These are phyloP conservation scores for Stevia rebaudiana DNA, from an alignment of 140 eudicot species.

Conservation along the genomic window DNA sequence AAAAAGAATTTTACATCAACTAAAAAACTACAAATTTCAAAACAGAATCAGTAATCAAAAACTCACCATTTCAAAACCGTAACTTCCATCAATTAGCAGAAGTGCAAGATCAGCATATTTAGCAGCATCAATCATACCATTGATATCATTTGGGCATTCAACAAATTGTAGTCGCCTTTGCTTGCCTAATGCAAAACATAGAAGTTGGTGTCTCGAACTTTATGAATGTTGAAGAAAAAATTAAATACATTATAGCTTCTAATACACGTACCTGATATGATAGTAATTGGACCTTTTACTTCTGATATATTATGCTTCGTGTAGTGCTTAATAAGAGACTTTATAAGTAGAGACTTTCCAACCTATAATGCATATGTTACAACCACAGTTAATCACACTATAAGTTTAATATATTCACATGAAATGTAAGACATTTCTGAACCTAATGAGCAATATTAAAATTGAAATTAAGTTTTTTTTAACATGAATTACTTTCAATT, in stretches of 20 bases:
- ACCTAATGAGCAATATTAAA: neutral
- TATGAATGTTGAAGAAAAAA: neutral
- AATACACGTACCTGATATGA: conserved; percentile 62
- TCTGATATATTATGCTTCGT: conserved; percentile 85
- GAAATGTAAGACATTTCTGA: neutral
- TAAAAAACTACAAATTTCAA: neutral
- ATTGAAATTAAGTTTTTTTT: neutral
- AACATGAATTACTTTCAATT: neutral
- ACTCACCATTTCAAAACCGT: conserved; percentile 93
- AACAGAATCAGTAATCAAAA: neutral
- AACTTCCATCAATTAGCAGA: conserved; percentile 87
- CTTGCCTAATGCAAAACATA: conserved; percentile 47
- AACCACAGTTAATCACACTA: conserved; percentile 16
- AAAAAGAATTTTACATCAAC: conserved; percentile 15
- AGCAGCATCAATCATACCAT: conserved; percentile 95
- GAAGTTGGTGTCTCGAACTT: conserved; percentile 1
- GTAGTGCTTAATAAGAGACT: conserved; percentile 79
- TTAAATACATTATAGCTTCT: neutral
- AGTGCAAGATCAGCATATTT: conserved; percentile 85
- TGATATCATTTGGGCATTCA: conserved; percentile 94
- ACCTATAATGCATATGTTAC: conserved; percentile 40
- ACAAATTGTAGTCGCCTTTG: conserved; percentile 84
- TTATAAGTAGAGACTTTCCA: conserved; percentile 86
- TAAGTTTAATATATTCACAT: neutral
- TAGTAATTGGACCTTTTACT: conserved; percentile 81